phyloP scores from a whole-genome alignment of 306 rosid genomes.

The Vachellia collinsii region DNA sequence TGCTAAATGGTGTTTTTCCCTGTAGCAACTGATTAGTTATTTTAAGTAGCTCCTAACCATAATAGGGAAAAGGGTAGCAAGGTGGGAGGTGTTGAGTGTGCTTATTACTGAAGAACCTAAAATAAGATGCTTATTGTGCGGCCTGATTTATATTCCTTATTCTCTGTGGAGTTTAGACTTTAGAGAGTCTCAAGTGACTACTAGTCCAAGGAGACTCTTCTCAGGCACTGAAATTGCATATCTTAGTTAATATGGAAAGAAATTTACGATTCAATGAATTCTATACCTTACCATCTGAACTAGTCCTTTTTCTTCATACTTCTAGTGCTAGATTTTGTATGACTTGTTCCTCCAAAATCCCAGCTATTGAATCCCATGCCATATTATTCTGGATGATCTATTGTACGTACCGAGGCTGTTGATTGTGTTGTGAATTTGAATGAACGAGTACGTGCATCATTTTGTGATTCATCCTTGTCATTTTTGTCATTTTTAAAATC shows the following conservation, averaged over 20 bases:
- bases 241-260: conserved; percentile 21
- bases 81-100: not conserved
- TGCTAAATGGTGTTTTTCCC: not conserved
- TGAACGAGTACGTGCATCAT: not conserved
- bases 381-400: not conserved
- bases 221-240: conserved; percentile 3
- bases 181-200: not conserved
- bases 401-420: conserved; percentile 19
- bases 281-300: not conserved
- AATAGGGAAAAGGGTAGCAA: not conserved
- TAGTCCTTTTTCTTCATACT: not conserved
- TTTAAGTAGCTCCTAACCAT: not conserved
- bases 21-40: not conserved
- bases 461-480: conserved; percentile 14
- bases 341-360: conserved; percentile 24
- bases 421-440: conserved; percentile 22
- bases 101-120: conserved; percentile 16
- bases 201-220: not conserved
- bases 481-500: conserved; percentile 7
- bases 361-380: not conserved
- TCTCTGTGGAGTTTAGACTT: not conserved
- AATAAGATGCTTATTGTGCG: conserved; percentile 13
- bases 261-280: conserved; percentile 21
- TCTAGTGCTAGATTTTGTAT: conserved; percentile 5
- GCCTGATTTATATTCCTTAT: conserved; percentile 18